Base-by-base conservation (phyloP, 2,329 filamentous ascomycete genomes). In the Alternaria dauci region DNA sequence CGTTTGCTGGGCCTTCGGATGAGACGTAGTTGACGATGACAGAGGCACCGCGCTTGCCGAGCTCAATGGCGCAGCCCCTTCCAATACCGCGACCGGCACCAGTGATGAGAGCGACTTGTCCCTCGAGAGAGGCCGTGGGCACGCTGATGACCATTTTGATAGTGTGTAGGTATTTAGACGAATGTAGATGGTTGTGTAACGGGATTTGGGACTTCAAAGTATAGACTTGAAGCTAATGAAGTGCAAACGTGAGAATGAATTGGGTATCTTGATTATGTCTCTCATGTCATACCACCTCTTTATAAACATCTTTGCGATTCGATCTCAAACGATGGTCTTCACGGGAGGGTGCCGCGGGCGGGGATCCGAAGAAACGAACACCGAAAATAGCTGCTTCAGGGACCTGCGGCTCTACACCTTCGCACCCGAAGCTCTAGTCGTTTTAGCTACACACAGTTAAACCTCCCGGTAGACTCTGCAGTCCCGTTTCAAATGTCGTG, bases 1-100 rank as follows among this genome's bases (percentile, higher is more conserved):
- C 82, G 56, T 84, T 79, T 42, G 83, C 83, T 26, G 81, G 77
- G 39, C 77, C 76, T 65, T 82, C 79, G 72, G 84, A 84, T 65
- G 84, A 83, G 65, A 87, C 87, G 69, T 88, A 85, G 79, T 91
- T 91, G 75, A 92, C 84, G 26, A 91, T 82, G 53, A 91, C 82
- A 56, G 82, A 86, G 70, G 86, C 86, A 41, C 89, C 89, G 65
- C 88, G 87, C 73, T 85, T 83, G 74, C 85, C 88, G 41, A 91
- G 87, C 78, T 90, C 88, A 55, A 90, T 82, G 65, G 89, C 88
- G 54, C 89, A 89, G 54, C 88, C 88, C 53, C 82, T 81, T 39
- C 89, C 89, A 70, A 91, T 91, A 58, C 89, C 89, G 36, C 88
- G 87, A 53, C 88, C 87, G 50, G 86, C 77, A 41, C 78, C 89